Percentiles rank a stretch among this genome's conserved stretches.
Evolutionary conservation across 2,329 filamentous ascomycete species (phyloP).

Genomic region (Sordariomycetes sp.): DNA sequence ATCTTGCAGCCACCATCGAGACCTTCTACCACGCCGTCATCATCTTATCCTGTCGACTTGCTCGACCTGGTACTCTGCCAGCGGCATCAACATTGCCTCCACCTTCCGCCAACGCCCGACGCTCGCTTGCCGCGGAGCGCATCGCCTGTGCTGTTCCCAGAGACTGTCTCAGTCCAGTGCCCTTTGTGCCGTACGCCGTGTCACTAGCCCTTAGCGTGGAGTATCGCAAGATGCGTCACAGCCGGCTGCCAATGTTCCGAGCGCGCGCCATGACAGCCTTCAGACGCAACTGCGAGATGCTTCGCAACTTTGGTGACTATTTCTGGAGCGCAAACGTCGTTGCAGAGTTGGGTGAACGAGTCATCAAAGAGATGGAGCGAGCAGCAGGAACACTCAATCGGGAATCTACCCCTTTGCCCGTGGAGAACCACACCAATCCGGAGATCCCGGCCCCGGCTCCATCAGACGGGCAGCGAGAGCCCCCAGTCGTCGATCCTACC

Average conservation of each 20-base stretch:
- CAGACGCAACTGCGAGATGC: constrained; percentile 40
- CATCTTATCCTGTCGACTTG: constrained; percentile 51
- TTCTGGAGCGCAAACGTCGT: constrained; percentile 50
- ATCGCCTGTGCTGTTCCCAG: constrained; percentile 45
- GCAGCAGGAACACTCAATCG: constrained; percentile 35
- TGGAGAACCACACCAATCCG: constrained; percentile 6
- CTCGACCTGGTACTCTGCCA: constrained; percentile 27
- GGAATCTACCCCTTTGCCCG: constrained; percentile 17
- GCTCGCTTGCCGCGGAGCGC: constrained; percentile 47
- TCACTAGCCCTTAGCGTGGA: constrained; percentile 52
- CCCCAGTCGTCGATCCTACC: constrained; percentile 12
- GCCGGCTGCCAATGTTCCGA: constrained; percentile 48
- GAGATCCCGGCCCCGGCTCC: background rate
- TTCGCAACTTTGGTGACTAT: constrained; percentile 43
- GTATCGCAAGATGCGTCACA: constrained; percentile 56
- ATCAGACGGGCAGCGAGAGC: constrained; percentile 9
- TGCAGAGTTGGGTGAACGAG: constrained; percentile 43
- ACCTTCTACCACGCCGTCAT: constrained; percentile 56
- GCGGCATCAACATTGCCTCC: constrained; percentile 33
- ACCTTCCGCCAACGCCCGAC: constrained; percentile 43
- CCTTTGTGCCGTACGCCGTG: constrained; percentile 52
- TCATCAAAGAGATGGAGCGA: constrained; percentile 46
- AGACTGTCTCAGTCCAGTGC: constrained; percentile 42
- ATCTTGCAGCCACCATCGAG: constrained; percentile 45
- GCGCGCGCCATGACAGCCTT: constrained; percentile 45